Evolutionary conservation across 768 basidiomycete species (phyloP).

Genomic region (Porpolomopsis calyptriformis): DNA sequence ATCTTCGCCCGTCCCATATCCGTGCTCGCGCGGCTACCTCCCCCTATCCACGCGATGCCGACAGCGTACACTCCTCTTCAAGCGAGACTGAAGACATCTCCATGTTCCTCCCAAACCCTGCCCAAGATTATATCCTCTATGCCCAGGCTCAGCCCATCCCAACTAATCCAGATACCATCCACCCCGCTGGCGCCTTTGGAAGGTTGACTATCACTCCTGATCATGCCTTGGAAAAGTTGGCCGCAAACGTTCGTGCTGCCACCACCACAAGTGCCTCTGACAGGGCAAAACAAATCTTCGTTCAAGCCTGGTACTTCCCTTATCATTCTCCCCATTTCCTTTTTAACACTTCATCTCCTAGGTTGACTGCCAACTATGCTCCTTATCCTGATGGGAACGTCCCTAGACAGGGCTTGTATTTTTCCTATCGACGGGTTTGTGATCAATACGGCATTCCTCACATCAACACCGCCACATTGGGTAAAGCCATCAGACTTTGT

Average conservation of each 20-base stretch:
- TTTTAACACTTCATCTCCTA: constrained; percentile 21
- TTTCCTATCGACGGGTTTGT: constrained; percentile 83
- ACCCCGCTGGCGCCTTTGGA: constrained; percentile 64
- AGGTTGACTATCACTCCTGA: constrained; percentile 69
- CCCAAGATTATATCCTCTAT: constrained; percentile 59
- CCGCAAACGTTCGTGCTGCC: constrained; percentile 77
- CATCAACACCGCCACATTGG: constrained; percentile 91
- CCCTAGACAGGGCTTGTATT: constrained; percentile 87
- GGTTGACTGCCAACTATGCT: constrained; percentile 83
- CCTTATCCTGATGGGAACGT: constrained; percentile 90
- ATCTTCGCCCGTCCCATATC: constrained; percentile 64
- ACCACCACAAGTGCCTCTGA: constrained; percentile 89
- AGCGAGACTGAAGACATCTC: constrained; percentile 83
- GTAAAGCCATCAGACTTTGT: constrained; percentile 87
- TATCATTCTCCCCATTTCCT: constrained; percentile 10
- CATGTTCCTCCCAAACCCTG: constrained; percentile 52
- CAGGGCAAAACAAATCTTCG: constrained; percentile 85
- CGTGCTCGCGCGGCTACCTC: constrained; percentile 73
- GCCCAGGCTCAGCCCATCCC: constrained; percentile 44
- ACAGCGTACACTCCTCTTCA: constrained; percentile 79
- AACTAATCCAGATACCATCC: constrained; percentile 43
- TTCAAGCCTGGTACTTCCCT: constrained; percentile 72
- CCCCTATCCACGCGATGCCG: constrained; percentile 77
- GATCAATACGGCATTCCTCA: constrained; percentile 90
- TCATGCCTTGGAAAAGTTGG: constrained; percentile 75